Conservation (phyloP, 164 flowering plant species). For the Buxus sempervirens region DNA sequence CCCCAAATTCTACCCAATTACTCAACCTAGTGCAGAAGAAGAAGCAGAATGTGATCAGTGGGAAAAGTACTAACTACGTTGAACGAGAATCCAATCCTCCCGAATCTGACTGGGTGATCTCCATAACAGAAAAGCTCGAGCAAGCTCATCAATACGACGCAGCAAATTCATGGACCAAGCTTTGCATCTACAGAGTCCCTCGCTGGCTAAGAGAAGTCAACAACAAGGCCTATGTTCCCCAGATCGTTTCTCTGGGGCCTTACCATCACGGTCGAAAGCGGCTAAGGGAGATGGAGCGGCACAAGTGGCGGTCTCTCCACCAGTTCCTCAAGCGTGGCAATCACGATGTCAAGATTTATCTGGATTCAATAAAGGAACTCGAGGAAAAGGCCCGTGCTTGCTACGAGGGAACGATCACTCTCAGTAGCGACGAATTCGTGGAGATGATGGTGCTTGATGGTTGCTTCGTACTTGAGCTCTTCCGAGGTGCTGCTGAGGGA, state of each 20-base stretch:
- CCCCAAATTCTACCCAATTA: conserved; percentile 1
- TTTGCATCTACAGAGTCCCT: conserved; percentile 52
- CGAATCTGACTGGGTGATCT: conserved; percentile 61
- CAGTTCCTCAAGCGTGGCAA: too few species aligned
- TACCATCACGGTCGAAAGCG: too few species aligned
- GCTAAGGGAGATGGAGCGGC: conserved; percentile 57
- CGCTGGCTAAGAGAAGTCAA: conserved; percentile 43
- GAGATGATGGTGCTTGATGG: conserved; percentile 75
- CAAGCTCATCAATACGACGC: conserved; percentile 57
- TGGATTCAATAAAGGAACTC: too few species aligned
- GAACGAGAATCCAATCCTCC: conserved; percentile 20
- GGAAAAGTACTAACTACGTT: conserved; percentile 7
- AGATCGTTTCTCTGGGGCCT: conserved; percentile 55
- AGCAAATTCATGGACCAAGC: conserved; percentile 47
- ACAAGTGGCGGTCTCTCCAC: conserved; percentile 57
- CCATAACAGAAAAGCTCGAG: conserved; percentile 61
- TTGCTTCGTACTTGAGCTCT: conserved; percentile 58
- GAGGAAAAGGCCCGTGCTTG: conserved; percentile 57
- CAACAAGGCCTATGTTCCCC: conserved; percentile 59
- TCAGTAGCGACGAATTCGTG: too few species aligned
- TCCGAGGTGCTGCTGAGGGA: conserved; percentile 52
- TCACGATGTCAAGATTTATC: conserved; percentile 41
- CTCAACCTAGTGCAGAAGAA: conserved; percentile 3
- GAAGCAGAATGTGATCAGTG: neutral
- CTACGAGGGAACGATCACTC: conserved; percentile 62